Base-by-base conservation (phyloP, 345 rosid species). In the Streptanthus diversifolius region DNA sequence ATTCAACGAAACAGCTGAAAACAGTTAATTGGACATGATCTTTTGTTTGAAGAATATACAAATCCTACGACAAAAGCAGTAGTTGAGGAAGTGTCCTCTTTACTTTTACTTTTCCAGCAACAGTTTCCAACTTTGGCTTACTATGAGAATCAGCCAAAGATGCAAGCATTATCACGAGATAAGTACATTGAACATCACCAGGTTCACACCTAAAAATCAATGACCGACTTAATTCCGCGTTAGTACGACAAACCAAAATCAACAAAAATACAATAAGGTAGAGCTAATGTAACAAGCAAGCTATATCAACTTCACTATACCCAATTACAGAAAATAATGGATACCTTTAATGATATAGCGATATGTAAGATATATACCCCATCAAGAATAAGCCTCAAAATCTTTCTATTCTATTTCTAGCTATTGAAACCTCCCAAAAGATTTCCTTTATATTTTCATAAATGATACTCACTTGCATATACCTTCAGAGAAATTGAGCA, bases 101-200 rank as follows among this genome's bases (percentile, higher is more conserved):
- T 49, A 47, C 37, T 49, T 66, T 74, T 43, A 17, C 49, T 73
- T 66, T 66, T 66, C 3, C 10, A 29, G 66, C 75, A 70, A 76
- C 44, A 76, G 61, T 70, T 47, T 75, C 56, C 27, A 52, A 44
- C 24, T 52, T 75, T 68, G 74, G 74, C 79, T 75, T 61, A 75
- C 69, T 68, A 68, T 51, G 57, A 68, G 64, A 75, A 44, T 43
- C 48, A 56, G 54, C 66, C 75, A 70, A 63, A 22, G 59, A 63
- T 51, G 53, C 43, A 76, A 6, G 53, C 68, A 54, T 27, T 18
- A 35, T 56, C 51, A 62, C 13, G 19, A 45, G 71, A 63, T 27
- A 68, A 55, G 36, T 29, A 69, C 74, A 40, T 40, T 61, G 5
- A 60, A 41, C 30, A n/a, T 32, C 68, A 47, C 25, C 18, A 49